Evolutionary conservation across 176 grass and related monocot genomes (phyloP), one percentile per base, ranked within the genome.

Genomic region (Oropetium thomaeum): DNA sequence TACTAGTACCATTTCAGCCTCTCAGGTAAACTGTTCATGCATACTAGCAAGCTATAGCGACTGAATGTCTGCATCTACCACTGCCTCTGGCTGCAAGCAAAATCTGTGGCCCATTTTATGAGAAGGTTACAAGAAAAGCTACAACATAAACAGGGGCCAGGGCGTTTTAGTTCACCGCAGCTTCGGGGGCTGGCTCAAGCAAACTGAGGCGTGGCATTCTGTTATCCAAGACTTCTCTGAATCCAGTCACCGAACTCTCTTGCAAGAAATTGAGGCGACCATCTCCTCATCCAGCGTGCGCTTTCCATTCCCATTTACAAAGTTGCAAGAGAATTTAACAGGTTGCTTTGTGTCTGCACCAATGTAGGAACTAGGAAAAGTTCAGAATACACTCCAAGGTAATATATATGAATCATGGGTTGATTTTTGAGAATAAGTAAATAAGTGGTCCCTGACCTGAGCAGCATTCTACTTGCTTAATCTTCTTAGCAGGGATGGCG

Each of bases 291-390:
- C 79, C 16, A n/a, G 45, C 30, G 65, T 40, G 23, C 30, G 57
- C 64, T 83, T 86, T 57, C 54, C 58, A 62, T 86, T 67, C 38
- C 69, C 70, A 14, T 80, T 70, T 51, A 86, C 4, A 60, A 73
- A 86, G 75, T 70, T 70, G 69, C 80, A 86, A 14, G 64, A 86
- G 51, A 90, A 90, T 43, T 75, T 77, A 17, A 85, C 67, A 1
- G 77, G 73, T 33, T 70, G 82, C 4, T 72, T 71, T 37, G 41
- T 71, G 45, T 81, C 82, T 67, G 61, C 81, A 76, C 9, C 58
- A 31, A 34, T 65, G 55, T 17, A 42, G 10, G 7, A 58, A 71
- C 31, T 53, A 33, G 31, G 13, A 58, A 69, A 1, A 9, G 25
- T 62, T 74, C 7, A 68, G 70, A 32, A 52, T 51, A 61, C 61